phyloP scores from a whole-genome alignment of 2,329 filamentous ascomycete species.

The Cadophora malorum region DNA sequence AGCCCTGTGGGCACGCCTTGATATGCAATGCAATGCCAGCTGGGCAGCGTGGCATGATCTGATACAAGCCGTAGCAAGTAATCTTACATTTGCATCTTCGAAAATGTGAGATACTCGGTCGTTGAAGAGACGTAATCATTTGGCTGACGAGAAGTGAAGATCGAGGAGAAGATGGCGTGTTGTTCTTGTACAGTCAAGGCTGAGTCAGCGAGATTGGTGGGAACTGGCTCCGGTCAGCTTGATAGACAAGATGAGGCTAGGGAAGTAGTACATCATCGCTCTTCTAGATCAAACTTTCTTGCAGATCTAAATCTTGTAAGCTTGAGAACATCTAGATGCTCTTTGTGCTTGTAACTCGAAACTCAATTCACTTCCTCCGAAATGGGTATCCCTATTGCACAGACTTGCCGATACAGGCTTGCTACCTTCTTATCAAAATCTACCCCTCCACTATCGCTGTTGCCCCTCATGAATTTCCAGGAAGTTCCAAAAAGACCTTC shows the following conservation, averaged over 20 bases:
- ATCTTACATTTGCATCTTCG: neutral
- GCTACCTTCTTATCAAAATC: neutral
- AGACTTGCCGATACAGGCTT: neutral
- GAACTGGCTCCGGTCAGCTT: neutral
- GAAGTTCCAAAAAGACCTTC: too few species aligned
- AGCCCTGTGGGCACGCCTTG: neutral
- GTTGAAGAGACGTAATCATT: neutral
- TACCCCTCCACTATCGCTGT: neutral
- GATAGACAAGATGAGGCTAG: neutral
- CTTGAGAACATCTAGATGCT: neutral
- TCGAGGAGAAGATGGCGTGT: neutral
- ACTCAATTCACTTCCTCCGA: too few species aligned
- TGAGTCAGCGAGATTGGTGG: neutral
- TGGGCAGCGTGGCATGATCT: constrained; percentile 12
- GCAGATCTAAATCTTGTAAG: neutral
- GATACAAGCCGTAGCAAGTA: neutral
- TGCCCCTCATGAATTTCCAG: neutral
- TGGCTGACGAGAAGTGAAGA: neutral
- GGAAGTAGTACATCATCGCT: neutral
- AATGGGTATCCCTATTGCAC: too few species aligned
- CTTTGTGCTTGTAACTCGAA: too few species aligned
- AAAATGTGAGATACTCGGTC: neutral
- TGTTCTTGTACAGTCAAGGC: neutral
- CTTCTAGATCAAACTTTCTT: neutral
- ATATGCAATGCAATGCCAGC: constrained; percentile 20